Evolutionary conservation across 1,284 basidiomycete genomes (phyloP).

Genomic region (Heterobasidion annosum): DNA sequence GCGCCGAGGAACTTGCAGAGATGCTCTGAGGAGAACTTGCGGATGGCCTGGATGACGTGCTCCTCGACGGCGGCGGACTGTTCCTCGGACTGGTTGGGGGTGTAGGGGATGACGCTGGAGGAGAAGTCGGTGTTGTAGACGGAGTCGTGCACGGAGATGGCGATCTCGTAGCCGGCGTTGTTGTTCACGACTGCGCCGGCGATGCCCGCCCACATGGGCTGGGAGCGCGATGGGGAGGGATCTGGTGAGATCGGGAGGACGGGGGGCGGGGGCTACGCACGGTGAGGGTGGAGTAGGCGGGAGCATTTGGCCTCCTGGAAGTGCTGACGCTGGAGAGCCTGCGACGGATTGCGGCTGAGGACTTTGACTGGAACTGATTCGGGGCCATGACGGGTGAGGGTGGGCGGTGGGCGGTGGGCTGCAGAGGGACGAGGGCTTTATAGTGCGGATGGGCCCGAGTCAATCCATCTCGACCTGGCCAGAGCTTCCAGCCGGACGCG

Average conservation of each 20-base stretch:
- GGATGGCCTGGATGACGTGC: slow-evolving; percentile 49
- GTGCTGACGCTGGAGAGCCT: slow-evolving; percentile 50
- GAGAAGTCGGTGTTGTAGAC: slow-evolving; percentile 73
- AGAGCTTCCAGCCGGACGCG: too few relatives aligned
- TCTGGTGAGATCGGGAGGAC: too few relatives aligned
- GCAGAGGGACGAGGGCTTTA: background rate
- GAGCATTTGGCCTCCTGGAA: slow-evolving; percentile 36
- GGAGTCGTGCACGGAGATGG: slow-evolving; percentile 71
- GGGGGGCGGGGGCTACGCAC: slow-evolving; percentile 28
- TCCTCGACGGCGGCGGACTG: slow-evolving; percentile 34
- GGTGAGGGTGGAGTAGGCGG: slow-evolving; percentile 52
- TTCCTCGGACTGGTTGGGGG: slow-evolving; percentile 36
- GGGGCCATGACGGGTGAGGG: slow-evolving; percentile 4
- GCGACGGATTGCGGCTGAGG: slow-evolving; percentile 51
- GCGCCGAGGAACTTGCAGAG: slow-evolving; percentile 76
- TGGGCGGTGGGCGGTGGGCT: slow-evolving; percentile 29
- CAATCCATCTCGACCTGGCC: background rate
- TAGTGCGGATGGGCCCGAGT: background rate
- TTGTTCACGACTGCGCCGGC: slow-evolving; percentile 52
- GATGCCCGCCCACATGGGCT: slow-evolving; percentile 82
- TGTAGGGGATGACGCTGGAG: slow-evolving; percentile 42
- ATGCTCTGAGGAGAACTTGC: slow-evolving; percentile 64
- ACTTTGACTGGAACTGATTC: slow-evolving; percentile 50
- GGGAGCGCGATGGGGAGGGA: slow-evolving; percentile 2
- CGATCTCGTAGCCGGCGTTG: slow-evolving; percentile 54